Evolutionary conservation across 192 early-diverging fungal genomes (phyloP).

Genomic region (Backusella tarrabulga): DNA sequence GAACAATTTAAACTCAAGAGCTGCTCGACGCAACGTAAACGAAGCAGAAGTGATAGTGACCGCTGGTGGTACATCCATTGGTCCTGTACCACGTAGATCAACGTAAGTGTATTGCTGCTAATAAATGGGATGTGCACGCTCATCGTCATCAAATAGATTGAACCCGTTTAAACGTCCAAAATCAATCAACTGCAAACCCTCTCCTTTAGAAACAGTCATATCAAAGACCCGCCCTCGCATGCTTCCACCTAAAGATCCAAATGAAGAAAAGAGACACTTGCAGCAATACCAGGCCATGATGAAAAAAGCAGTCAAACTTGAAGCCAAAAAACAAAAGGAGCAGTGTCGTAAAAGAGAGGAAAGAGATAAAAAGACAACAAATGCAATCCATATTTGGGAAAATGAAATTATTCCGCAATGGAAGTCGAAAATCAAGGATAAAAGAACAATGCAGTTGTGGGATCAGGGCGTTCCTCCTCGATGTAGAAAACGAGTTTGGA

Average conservation of each 20-base stretch:
- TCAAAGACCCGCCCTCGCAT: constrained; percentile 42
- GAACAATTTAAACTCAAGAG: constrained; percentile 9
- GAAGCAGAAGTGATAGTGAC: constrained; percentile 28
- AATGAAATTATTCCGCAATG: constrained; percentile 40
- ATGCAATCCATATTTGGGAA: constrained; percentile 35
- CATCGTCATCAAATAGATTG: constrained; percentile 6
- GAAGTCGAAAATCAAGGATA: constrained; percentile 37
- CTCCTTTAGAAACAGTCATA: constrained; percentile 37
- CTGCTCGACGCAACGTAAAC: constrained; percentile 25
- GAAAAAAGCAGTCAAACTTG: constrained; percentile 37
- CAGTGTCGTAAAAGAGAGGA: constrained; percentile 32
- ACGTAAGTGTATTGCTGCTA: constrained; percentile 20
- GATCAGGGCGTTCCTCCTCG: constrained; percentile 40
- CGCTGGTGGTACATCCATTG: constrained; percentile 29
- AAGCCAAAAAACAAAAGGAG: constrained; percentile 36
- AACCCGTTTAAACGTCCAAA: constrained; percentile 28
- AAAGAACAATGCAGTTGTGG: constrained; percentile 36
- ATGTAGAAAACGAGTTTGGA: constrained; percentile 40
- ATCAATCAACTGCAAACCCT: constrained; percentile 24
- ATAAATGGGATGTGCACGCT: background rate
- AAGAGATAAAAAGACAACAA: constrained; percentile 33
- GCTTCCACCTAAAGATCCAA: constrained; percentile 40
- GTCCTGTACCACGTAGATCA: constrained; percentile 13
- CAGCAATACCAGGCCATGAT: constrained; percentile 43
- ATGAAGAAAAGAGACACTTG: constrained; percentile 41